phyloP scores from a whole-genome alignment of 2,329 filamentous ascomycete species.

The Proliferodiscus dingleyae region DNA sequence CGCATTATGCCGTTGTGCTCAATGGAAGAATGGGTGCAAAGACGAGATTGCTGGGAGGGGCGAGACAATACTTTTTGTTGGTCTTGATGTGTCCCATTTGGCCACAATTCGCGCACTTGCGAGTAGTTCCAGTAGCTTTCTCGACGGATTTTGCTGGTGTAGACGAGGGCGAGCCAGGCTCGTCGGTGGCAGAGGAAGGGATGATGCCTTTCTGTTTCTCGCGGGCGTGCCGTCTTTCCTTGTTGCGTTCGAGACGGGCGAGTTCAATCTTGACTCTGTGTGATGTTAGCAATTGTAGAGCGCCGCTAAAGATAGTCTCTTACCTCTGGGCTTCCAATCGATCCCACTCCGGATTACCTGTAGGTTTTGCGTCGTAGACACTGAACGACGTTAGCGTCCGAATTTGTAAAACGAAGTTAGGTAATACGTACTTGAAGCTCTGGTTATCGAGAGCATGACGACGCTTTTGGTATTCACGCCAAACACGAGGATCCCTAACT shows the following conservation, averaged over 20 bases:
- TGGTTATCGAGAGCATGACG: conserved; percentile 40
- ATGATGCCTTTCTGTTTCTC: conserved; percentile 76
- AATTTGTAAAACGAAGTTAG: conserved; percentile 9
- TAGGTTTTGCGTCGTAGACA: conserved; percentile 56
- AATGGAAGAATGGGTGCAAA: too few relatives aligned
- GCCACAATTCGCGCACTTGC: conserved; percentile 97
- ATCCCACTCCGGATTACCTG: conserved; percentile 63
- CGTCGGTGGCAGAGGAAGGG: conserved; percentile 23
- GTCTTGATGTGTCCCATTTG: conserved; percentile 98
- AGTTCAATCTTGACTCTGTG: conserved; percentile 67
- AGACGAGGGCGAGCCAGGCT: conserved; percentile 39
- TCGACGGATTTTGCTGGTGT: conserved; percentile 45
- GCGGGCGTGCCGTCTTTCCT: conserved; percentile 80
- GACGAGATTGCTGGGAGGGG: background rate
- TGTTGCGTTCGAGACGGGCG: conserved; percentile 82
- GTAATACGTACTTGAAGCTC: conserved; percentile 60
- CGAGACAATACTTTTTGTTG: conserved; percentile 77
- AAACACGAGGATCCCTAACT: conserved; percentile 78
- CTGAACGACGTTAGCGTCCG: too few relatives aligned
- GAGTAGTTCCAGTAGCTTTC: conserved; percentile 60
- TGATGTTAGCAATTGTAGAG: conserved; percentile 11
- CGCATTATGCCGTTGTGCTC: background rate
- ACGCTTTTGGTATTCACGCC: conserved; percentile 80
- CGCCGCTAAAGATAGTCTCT: conserved; percentile 11
- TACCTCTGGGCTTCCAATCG: conserved; percentile 55